Conservation (phyloP, 2,329 filamentous ascomycete species). For the Penicillium sclerotiorum region DNA sequence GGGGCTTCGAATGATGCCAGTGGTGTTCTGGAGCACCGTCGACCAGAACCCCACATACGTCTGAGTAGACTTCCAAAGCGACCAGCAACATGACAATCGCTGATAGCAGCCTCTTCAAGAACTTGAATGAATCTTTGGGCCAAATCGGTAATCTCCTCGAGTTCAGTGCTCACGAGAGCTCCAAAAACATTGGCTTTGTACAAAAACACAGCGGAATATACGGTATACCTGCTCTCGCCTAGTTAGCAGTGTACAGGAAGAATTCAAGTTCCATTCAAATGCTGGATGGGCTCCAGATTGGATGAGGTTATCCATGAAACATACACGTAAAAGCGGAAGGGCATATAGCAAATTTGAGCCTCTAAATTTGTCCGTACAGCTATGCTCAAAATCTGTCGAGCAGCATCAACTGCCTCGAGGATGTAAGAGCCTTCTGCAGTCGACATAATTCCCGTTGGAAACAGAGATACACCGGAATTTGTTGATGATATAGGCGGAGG, state of each 20-base stretch:
- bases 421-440: conserved; percentile 20
- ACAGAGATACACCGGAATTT: conserved; percentile 1
- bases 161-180: conserved; percentile 1
- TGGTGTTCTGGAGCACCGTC: background rate
- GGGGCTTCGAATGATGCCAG: background rate
- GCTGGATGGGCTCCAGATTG: background rate
- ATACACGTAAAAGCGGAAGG: conserved; percentile 15
- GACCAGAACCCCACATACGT: conserved; percentile 10
- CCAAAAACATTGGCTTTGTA: conserved; percentile 15
- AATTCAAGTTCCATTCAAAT: background rate
- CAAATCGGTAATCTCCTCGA: conserved; percentile 1
- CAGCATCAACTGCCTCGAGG: conserved; percentile 18
- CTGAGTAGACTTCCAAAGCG: conserved; percentile 10
- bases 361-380: conserved; percentile 2
- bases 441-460: conserved; percentile 20
- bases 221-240: conserved; percentile 4
- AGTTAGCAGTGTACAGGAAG: background rate
- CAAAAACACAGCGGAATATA: conserved; percentile 17
- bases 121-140: conserved; percentile 10
- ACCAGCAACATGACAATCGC: conserved; percentile 10
- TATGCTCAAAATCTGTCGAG: conserved; percentile 13
- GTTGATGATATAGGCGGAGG: background rate
- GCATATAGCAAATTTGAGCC: conserved; percentile 10
- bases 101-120: conserved; percentile 8
- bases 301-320: background rate